phyloP scores from a whole-genome alignment of 768 basidiomycete genomes.

The Lactarius evosmus region DNA sequence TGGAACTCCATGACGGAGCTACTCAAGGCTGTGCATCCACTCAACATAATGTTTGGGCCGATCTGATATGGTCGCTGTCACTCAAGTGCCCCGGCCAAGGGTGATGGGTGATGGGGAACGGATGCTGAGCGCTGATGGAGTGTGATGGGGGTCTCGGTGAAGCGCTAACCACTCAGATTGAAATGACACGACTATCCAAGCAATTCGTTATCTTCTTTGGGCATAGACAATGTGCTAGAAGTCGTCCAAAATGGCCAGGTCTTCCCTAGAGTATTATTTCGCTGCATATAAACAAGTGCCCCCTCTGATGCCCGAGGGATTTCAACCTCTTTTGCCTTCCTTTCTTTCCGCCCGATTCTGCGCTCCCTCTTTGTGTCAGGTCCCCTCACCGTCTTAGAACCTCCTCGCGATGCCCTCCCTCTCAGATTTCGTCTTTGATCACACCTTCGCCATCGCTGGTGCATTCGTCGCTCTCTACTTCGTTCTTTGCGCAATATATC shows the following conservation, averaged over 20 bases:
- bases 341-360: slow-evolving; percentile 4
- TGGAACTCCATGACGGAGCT: neutral
- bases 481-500: slow-evolving; percentile 35
- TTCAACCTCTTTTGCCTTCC: neutral
- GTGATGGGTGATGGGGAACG: slow-evolving; percentile 8
- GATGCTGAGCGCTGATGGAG: neutral
- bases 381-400: neutral
- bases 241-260: neutral
- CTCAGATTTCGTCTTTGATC: slow-evolving; percentile 21
- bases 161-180: neutral
- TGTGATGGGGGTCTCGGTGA: neutral
- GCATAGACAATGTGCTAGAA: slow-evolving; percentile 13
- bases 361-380: slow-evolving; percentile 13
- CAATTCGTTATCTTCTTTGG: slow-evolving; percentile 16
- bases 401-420: slow-evolving; percentile 25
- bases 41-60: neutral
- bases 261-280: neutral
- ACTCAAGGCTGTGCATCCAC: neutral
- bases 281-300: slow-evolving; percentile 21
- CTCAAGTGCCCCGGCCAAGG: neutral
- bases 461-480: slow-evolving; percentile 27
- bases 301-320: neutral
- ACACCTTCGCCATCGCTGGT: slow-evolving; percentile 21
- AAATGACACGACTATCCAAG: slow-evolving; percentile 7
- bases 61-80: neutral